These are phyloP conservation scores for Scheffersomyces cryptocercus DNA, from an alignment of 1,139 yeast species.

Conservation along the genomic window DNA sequence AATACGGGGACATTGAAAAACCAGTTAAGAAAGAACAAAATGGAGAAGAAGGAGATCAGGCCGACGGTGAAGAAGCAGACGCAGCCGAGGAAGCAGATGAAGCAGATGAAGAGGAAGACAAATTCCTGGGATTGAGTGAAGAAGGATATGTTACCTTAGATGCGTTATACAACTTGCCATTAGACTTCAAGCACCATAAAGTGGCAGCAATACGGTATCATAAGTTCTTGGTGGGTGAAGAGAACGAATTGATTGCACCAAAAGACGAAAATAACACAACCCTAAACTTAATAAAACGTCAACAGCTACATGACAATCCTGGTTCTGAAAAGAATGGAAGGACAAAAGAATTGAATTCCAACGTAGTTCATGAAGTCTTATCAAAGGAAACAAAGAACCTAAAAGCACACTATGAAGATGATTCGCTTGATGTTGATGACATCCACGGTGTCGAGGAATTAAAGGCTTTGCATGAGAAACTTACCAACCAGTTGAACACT, in stretches of 20 bases:
- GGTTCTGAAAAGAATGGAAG: conserved; percentile 8
- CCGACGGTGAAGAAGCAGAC: conserved; percentile 12
- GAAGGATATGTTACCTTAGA: conserved; percentile 5
- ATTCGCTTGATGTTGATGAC: conserved; percentile 14
- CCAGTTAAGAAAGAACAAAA: conserved; percentile 8
- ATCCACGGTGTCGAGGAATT: conserved; percentile 19
- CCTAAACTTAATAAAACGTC: conserved; percentile 14
- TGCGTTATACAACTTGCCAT: conserved; percentile 27
- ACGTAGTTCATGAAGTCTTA: conserved; percentile 7
- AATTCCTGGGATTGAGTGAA: neutral
- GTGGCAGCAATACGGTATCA: conserved; percentile 36
- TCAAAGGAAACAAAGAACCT: conserved; percentile 5
- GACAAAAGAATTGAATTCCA: conserved; percentile 3
- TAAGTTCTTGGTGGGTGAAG: conserved; percentile 18
- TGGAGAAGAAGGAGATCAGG: conserved; percentile 9
- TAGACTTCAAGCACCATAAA: conserved; percentile 36
- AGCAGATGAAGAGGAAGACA: neutral
- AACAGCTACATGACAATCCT: conserved; percentile 10
- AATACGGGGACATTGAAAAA: conserved; percentile 6
- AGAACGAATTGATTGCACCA: conserved; percentile 5
- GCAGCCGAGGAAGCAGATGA: conserved; percentile 8
- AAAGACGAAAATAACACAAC: conserved; percentile 6
- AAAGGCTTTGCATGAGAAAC: conserved; percentile 18
- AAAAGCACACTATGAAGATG: conserved; percentile 5
- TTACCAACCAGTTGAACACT: conserved; percentile 34